A percentile compares a stretch with the other conserved stretches of the same genome.
Conservation (phyloP, 805 yeast species). For the Saccharomycopsis sp. region DNA sequence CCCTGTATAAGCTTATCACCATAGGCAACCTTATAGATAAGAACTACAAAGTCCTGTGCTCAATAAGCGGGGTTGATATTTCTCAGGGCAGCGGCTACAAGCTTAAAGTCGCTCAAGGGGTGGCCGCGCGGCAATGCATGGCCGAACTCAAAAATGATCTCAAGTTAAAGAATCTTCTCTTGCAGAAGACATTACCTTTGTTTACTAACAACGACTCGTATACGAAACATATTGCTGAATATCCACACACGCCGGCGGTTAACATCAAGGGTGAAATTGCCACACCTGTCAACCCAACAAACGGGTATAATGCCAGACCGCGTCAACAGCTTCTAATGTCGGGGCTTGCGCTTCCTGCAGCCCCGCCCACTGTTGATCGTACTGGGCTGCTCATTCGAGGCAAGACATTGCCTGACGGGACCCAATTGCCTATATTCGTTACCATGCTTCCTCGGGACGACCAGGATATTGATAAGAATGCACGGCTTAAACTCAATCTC, state of each 20-base stretch:
- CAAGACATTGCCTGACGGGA: neutral
- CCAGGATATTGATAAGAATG: neutral
- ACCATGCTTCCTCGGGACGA: neutral
- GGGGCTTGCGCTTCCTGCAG: neutral
- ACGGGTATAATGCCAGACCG: neutral
- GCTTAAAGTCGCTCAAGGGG: neutral
- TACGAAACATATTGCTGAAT: too few species aligned
- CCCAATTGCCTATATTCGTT: neutral
- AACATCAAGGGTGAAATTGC: neutral
- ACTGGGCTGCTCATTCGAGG: neutral
- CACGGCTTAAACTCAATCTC: neutral
- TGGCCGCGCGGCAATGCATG: neutral
- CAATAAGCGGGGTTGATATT: neutral
- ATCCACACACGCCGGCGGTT: too few species aligned
- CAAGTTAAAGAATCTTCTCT: neutral
- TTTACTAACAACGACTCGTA: neutral
- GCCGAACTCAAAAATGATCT: neutral
- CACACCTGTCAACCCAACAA: neutral
- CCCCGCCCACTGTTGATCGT: neutral
- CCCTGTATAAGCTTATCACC: neutral
- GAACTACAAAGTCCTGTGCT: neutral
- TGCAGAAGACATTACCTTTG: neutral
- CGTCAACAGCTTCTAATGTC: neutral
- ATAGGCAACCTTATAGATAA: neutral
- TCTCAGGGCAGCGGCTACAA: neutral